Evolutionary conservation across 2,329 filamentous ascomycete species (phyloP).

Genomic region (Trichoderma polysporum): DNA sequence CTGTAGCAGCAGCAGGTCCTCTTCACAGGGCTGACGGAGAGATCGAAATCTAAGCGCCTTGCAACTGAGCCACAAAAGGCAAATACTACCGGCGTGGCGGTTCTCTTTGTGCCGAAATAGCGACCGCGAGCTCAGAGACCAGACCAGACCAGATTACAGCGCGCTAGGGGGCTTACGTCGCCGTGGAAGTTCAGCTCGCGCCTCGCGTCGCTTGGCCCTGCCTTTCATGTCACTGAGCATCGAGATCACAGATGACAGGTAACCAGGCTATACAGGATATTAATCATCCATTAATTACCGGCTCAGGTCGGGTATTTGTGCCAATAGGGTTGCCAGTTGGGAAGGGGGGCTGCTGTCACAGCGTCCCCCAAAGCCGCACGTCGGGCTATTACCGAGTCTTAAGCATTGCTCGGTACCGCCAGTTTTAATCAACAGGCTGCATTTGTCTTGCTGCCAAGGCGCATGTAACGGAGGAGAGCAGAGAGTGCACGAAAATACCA

Average conservation of each 20-base stretch:
- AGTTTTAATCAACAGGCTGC: not conserved
- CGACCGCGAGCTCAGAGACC: too few relatives aligned
- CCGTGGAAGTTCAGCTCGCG: conserved; percentile 2
- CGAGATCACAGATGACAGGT: not conserved
- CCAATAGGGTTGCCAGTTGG: not conserved
- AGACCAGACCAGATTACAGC: not conserved
- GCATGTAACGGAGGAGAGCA: not conserved
- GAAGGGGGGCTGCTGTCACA: not conserved
- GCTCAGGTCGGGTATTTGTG: not conserved
- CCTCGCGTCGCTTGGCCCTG: not conserved
- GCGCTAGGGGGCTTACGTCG: not conserved
- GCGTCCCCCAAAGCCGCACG: not conserved
- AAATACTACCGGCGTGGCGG: not conserved
- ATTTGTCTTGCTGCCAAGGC: not conserved
- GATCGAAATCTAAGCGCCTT: not conserved
- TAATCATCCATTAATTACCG: not conserved
- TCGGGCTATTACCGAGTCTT: conserved; percentile 9
- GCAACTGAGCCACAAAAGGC: not conserved
- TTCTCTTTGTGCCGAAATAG: not conserved
- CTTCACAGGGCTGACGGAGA: not conserved
- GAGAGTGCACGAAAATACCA: not conserved
- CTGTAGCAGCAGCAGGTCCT: too few relatives aligned
- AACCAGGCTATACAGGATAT: not conserved
- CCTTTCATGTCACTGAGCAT: not conserved
- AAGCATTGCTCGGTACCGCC: not conserved